Evolutionary conservation across 1,139 yeast species (phyloP), one percentile per base, ranked within the genome.

Genomic region (Zygosaccharomyces sapae): DNA sequence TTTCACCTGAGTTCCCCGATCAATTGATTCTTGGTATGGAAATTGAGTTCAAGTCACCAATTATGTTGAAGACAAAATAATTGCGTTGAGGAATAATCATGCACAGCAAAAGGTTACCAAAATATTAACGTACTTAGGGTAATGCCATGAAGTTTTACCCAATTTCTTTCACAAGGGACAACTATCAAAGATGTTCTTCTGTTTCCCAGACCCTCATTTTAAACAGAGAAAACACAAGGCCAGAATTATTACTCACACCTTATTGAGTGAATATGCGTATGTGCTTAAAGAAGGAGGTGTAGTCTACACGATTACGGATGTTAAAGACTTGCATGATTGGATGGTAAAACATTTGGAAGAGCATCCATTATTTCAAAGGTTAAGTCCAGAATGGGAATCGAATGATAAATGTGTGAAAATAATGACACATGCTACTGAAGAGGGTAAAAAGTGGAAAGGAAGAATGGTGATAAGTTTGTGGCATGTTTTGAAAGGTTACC

Each of bases 191-290:
- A 86, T 92, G 80, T 92, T 92, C 69, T 92, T 94, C 72, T 94
- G 98, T 69, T 92, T 92, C 77, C 99, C 99, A 16, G 99, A 92
- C 69, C 99, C 99, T 10, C 98, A 94, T 68, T 92, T 92, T 74
- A 92, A 92, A 65, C 96, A 88, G 67, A 78, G 97, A 61, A 92
- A 92, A 67, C 98, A 94, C 70, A 92, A 92, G 73, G 97, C 97
- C 6, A 78, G 99, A 72, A 92, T 92, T 60, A 80, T 92, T 55
- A 90, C 98, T 50, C 82, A 81, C 51, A 90, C 97, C 1, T 72
- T 92, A 52, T 74, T 89, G 49, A 79, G 94, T 31, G 98, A 92
- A 66, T 92, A 92, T 63, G 98, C 98, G 3, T 94, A 80, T 63
- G 95, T 85, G 8, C 74, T 92, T 59, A 80, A 74, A 58, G 95